Conservation (phyloP, 2,329 filamentous ascomycete species). For the Aspergillus pseudoglaucus region DNA sequence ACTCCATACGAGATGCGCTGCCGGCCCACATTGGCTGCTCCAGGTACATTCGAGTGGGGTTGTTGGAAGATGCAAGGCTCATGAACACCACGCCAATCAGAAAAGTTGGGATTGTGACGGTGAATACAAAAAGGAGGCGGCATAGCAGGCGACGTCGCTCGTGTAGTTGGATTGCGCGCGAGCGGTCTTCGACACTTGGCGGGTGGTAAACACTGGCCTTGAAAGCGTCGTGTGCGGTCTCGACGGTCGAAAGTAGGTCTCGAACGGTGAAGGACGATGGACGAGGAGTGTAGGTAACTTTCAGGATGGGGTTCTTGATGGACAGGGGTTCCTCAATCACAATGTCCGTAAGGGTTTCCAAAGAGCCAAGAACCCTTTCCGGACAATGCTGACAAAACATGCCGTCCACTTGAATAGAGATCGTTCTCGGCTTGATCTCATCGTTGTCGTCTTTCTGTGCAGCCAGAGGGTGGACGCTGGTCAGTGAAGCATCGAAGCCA, state of each 20-base stretch:
- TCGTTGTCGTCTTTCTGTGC: slow-evolving; percentile 29
- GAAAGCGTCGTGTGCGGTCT: slow-evolving; percentile 60
- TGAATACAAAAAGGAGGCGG: slow-evolving; percentile 63
- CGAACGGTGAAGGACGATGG: slow-evolving; percentile 68
- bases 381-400: slow-evolving; percentile 72
- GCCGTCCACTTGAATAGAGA: slow-evolving; percentile 62
- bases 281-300: slow-evolving; percentile 62
- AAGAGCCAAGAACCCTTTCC: slow-evolving; percentile 31
- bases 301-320: slow-evolving; percentile 59
- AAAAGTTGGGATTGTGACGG: slow-evolving; percentile 74
- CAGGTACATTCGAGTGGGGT: slow-evolving; percentile 57
- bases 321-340: slow-evolving; percentile 42
- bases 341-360: slow-evolving; percentile 45
- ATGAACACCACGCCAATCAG: slow-evolving; percentile 86
- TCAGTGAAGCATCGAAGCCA: slow-evolving; percentile 60
- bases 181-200: slow-evolving; percentile 75
- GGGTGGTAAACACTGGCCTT: slow-evolving; percentile 67
- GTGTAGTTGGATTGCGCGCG: slow-evolving; percentile 61
- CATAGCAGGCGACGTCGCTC: slow-evolving; percentile 64
- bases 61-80: slow-evolving; percentile 61
- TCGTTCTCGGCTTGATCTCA: slow-evolving; percentile 42
- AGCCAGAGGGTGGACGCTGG: slow-evolving; percentile 32
- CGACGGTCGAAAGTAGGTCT: slow-evolving; percentile 62
- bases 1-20: slow-evolving; percentile 65
- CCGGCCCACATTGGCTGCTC: slow-evolving; percentile 66